Base-by-base conservation (phyloP, 2,329 filamentous ascomycete species). In the Shiraia sp. region DNA sequence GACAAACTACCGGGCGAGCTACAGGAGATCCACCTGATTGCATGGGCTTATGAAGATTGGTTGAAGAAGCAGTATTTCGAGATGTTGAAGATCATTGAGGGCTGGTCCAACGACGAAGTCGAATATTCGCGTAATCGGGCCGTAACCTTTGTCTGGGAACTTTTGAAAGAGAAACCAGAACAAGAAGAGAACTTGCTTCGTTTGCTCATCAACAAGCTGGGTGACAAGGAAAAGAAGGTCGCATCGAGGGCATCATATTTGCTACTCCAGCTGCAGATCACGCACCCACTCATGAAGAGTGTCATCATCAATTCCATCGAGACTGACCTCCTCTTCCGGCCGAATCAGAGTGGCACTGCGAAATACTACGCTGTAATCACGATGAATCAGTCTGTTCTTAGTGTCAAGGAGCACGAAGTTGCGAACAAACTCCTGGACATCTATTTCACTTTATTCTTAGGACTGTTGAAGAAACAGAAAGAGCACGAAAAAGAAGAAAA, bases 341-440 rank as follows among this genome's bases (percentile, higher is more conserved):
- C 91, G 0, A 88, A 89, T 9, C 93, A 97, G 69, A 92, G 83
- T 61, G 78, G 86, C 25, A 88, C 95, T 57, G 89, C 92, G 28
- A 95, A 89, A 65, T 99, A 99, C 72, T 96, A 96, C 69, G 91
- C 90, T 24, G 85, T 96, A 67, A 96, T 96, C 66, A 97, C 93
- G 0, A 78, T 99, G 35, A 99, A 99, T 67, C 95, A 99, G 72
- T 97, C 92, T 0, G 91, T 97, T 35, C 72, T 99, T 35, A 95
- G 88, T 68, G 81, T 74, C 40, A 93, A 87, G 59, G 92, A 97
- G 62, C 86, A 90, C 27, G 78, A 82, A 13, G 80, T 95, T 13
- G 91, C 91, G 6, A 85, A 87, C 61, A 82, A 86, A 38, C 77
- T 99, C 10, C 76, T 99, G 27, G 83, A 88, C 38, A 91, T 97